These are phyloP conservation scores for Tephrocybe sp. DNA, from an alignment of 768 basidiomycete genomes.

Conservation along the genomic window DNA sequence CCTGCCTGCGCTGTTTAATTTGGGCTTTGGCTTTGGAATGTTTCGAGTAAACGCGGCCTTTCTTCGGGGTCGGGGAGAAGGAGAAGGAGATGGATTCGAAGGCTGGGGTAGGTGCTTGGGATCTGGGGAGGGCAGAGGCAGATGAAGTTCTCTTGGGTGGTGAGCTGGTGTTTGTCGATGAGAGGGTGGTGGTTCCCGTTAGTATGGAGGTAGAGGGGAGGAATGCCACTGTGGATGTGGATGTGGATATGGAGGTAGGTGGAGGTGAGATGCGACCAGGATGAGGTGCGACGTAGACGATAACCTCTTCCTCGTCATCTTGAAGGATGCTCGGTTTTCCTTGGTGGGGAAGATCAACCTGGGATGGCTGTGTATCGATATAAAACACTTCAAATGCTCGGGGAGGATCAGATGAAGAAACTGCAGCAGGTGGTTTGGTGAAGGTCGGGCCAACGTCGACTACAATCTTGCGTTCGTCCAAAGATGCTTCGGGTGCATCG, in stretches of 20 bases:
- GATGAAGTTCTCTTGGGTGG: neutral
- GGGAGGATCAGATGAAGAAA: neutral
- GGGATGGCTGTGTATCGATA: conserved; percentile 42
- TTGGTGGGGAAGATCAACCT: conserved; percentile 11
- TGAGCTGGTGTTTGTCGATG: conserved; percentile 2
- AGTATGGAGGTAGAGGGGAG: conserved; percentile 22
- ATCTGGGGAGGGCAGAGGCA: neutral
- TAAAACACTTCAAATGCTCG: conserved; percentile 25
- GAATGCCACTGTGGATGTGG: conserved; percentile 1
- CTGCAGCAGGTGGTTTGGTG: neutral
- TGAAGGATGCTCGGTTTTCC: conserved; percentile 17
- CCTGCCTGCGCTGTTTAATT: conserved; percentile 21
- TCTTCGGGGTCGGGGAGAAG: conserved; percentile 28
- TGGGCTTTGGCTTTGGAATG: conserved; percentile 23
- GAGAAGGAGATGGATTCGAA: conserved; percentile 36
- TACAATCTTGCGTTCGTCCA: neutral
- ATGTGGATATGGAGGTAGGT: conserved; percentile 4
- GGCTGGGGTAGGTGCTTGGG: conserved; percentile 12
- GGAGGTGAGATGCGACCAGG: conserved; percentile 40
- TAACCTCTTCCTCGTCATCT: conserved; percentile 61
- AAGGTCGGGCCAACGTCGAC: neutral
- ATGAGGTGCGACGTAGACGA: conserved; percentile 78
- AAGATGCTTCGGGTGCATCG: neutral
- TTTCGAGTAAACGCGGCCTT: conserved; percentile 29
- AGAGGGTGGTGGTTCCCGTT: conserved; percentile 21